A percentile compares a stretch with the other conserved stretches of the same genome.
Evolutionary conservation across 345 rosid genomes (phyloP).

Genomic region (Eucalyptus tenuipes): DNA sequence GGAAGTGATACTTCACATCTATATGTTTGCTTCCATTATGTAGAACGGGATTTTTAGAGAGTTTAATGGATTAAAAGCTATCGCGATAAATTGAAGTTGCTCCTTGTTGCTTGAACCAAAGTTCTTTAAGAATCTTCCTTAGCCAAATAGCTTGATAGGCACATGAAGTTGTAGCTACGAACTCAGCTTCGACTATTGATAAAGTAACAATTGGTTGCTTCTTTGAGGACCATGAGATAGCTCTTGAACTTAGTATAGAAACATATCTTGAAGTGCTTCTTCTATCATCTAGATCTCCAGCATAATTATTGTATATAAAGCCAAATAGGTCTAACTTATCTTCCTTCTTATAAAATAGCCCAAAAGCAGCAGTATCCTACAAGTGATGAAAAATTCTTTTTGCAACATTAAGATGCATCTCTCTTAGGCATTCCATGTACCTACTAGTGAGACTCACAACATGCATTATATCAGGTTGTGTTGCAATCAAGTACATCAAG

Average conservation of each 20-base stretch:
- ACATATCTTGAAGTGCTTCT: too few species aligned
- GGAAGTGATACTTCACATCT: background rate
- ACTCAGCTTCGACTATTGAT: background rate
- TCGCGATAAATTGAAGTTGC: background rate
- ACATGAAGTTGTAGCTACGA: background rate
- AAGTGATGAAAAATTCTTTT: background rate
- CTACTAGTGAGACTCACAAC: background rate
- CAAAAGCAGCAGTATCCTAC: background rate
- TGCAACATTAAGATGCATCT: background rate
- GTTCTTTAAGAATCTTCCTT: background rate
- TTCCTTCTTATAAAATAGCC: background rate
- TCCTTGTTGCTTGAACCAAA: background rate
- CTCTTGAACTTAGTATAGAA: background rate
- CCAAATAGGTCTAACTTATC: too few species aligned
- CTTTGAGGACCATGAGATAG: background rate
- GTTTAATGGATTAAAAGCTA: background rate
- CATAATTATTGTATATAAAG: too few species aligned
- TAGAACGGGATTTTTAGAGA: background rate
- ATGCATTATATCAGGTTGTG: rapidly evolving
- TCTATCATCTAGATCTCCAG: too few species aligned
- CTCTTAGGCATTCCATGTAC: background rate
- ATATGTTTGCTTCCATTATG: background rate
- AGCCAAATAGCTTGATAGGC: background rate
- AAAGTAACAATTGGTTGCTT: background rate
- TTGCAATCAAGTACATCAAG: background rate